Evolutionary conservation across 805 yeast genomes (phyloP), one percentile per base, ranked within the genome.

Genomic region (Pichia nakasei): DNA sequence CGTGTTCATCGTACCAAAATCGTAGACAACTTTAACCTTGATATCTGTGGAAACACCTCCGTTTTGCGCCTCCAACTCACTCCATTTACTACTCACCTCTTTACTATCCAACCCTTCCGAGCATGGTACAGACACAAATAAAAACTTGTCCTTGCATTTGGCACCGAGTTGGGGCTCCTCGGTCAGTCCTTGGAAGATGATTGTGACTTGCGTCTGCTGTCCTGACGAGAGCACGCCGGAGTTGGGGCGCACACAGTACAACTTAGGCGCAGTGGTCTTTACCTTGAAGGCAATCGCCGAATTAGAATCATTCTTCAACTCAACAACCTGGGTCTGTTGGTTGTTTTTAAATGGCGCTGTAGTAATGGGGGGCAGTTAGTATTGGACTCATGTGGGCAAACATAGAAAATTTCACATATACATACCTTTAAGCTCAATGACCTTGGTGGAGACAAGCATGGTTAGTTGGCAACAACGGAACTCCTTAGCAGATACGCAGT

Each of bases 181-280:
- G 43, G 79, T 68, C 53, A 85, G 72, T 15, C 95, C 96, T 65
- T 89, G 89, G 50, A 87, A 78, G 55, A 87, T 86, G 55, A 93
- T 82, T 38, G 89, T 76, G 42, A 93, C 85, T 44, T 83, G 78
- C 42, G 80, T 65, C 21, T 80, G 63, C 51, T 76, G 75, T 31
- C 94, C 93, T 13, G 97, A 89, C 24, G 70, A 71, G 45, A 93
- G 70, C 31, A 82, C 63, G 15, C 93, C 78, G 47, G 97, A 91
- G 64, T 89, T 93, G 50, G 98, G 98, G 67, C 96, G 82, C 42
- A 93, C 97, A 64, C 96, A 86, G 71, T 89, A 75, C 64, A 86
- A 71, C 64, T 86, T 89, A 48, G 98, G 98, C 9, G 97, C 97
- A 7, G 98, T 93, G 38, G 98, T 91, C 69, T 91, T 93, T 59